Base-by-base conservation (phyloP, 371 early-diverging fungal genomes). In the Actinomortierella wolfii region DNA sequence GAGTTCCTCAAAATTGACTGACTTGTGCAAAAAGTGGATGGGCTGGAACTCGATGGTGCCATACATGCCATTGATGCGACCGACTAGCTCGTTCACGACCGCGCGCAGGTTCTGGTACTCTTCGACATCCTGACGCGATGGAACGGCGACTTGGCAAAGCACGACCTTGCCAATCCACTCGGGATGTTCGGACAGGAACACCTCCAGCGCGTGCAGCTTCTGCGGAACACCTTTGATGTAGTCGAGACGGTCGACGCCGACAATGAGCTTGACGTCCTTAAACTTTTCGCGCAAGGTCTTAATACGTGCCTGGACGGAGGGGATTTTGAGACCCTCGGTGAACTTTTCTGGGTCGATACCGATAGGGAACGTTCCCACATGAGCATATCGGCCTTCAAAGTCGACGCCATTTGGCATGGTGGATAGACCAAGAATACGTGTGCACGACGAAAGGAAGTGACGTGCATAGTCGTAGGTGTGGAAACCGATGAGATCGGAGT, bases 221-320 rank as follows among this genome's bases (percentile, higher is more conserved):
- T 99, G 98, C 13, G 99, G 99, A 23, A 99, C 99, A 51, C 99
- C 99, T 81, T 99, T 99, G 82, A 99, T 99, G 76, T 99, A 99
- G 79, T 99, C 99, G 49, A 99, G 84, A 52, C 99, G 89, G 74
- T 99, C 99, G 8, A 99, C 98, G 25, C 99, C 99, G 7, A 99
- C 94, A 63, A 97, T 89, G 5, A 99, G 81, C 67, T 94, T 93
- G 53, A 89, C 88, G 40, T 92, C 97, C 57, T 89, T 84, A 69
- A 97, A 99, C 75, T 90, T 88, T 56, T 87, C 82, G 76, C 94
- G 88, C 17, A 98, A 78, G 52, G 86, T 79, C 21, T 83, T 83
- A 56, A 98, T 94, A 47, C 93, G 87, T 25, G 83, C 59, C 57
- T 82, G 76, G 61, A 98, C 90, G n/a, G 81, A 68, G 11, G 78